A percentile compares a stretch with the other conserved stretches of the same genome.
Conservation (phyloP, 306 rosid genomes). For the Cicer judaicum region DNA sequence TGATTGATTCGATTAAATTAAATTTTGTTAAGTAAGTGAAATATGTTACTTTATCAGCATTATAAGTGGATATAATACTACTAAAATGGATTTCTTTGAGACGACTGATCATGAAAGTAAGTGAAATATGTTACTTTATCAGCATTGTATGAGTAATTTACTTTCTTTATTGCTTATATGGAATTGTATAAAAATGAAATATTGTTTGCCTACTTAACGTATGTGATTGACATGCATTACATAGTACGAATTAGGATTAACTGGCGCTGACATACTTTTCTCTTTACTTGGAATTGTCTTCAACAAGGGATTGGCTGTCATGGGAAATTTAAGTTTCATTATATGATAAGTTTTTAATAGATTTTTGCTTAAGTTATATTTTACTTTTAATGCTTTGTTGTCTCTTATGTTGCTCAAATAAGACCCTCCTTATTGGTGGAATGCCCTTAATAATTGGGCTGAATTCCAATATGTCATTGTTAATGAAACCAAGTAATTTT, state of each 20-base stretch:
- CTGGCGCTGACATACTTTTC: conserved; percentile 90
- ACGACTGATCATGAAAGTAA: conserved; percentile 93
- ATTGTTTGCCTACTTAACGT: conserved; percentile 31
- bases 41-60: too few species aligned
- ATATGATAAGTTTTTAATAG: neutral
- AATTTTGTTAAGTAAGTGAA: too few species aligned
- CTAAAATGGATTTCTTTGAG: conserved; percentile 73
- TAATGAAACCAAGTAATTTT: too few species aligned
- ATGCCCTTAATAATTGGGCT: too few species aligned
- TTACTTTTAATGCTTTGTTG: neutral
- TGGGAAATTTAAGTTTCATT: conserved; percentile 79
- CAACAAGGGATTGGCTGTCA: conserved; percentile 79
- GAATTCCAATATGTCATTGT: too few species aligned
- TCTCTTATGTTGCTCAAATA: too few species aligned
- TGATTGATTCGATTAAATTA: too few species aligned
- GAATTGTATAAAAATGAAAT: neutral
- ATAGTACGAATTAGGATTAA: conserved; percentile 92
- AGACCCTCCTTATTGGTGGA: too few species aligned
- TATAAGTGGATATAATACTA: too few species aligned
- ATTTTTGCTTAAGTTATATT: too few species aligned
- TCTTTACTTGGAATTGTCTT: conserved; percentile 79
- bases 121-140: conserved; percentile 34
- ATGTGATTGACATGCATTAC: conserved; percentile 49
- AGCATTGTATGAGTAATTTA: neutral
- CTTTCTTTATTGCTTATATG: neutral